Evolutionary conservation across 768 basidiomycete genomes (phyloP).

Genomic region (Boletus subcaerulescens): DNA sequence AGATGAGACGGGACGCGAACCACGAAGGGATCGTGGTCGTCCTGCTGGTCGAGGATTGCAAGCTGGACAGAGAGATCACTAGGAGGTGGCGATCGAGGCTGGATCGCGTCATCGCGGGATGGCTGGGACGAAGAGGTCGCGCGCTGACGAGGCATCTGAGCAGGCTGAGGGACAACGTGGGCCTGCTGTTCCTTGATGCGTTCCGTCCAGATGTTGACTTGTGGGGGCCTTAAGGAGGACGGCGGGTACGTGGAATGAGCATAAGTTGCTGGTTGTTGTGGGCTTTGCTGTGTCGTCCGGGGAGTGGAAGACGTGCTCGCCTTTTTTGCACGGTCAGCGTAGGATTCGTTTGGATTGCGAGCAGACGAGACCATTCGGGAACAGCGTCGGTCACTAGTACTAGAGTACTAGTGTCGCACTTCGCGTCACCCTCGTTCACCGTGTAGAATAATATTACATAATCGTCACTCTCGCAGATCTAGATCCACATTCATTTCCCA

Average conservation of each 20-base stretch:
- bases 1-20: conserved; percentile 38
- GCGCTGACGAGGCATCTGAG: conserved; percentile 15
- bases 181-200: conserved; percentile 41
- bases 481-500: conserved; percentile 9
- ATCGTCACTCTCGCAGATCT: conserved; percentile 13
- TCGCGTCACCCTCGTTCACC: conserved; percentile 15
- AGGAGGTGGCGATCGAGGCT: conserved; percentile 16
- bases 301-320: conserved; percentile 23
- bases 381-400: conserved; percentile 15
- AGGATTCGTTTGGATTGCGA: conserved; percentile 48
- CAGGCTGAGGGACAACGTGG: conserved; percentile 17
- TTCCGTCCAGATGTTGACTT: conserved; percentile 42
- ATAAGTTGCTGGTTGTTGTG: conserved; percentile 1
- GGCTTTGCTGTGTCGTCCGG: not conserved
- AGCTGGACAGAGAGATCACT: conserved; percentile 15
- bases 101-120: conserved; percentile 16
- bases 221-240: conserved; percentile 18
- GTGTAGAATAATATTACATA: conserved; percentile 12
- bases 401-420: conserved; percentile 15
- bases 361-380: conserved; percentile 30
- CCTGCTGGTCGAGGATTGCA: conserved; percentile 23
- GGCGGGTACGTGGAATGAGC: not conserved
- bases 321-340: conserved; percentile 54
- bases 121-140: conserved; percentile 9
- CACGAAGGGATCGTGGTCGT: conserved; percentile 44